Evolutionary conservation across 768 basidiomycete genomes (phyloP).

Genomic region (Panellus pusillus): DNA sequence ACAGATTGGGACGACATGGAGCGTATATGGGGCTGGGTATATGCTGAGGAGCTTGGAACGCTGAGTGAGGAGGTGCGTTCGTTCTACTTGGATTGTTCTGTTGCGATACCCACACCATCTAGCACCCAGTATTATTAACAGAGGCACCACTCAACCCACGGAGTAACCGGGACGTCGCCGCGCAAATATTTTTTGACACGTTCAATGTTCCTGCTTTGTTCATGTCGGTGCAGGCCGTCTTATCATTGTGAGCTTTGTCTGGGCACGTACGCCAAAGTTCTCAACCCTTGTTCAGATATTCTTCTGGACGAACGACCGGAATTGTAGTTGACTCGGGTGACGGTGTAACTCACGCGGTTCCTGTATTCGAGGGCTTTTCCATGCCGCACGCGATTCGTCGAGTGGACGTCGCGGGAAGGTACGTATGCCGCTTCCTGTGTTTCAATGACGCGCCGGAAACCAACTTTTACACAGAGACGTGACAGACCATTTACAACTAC

Average conservation of each 20-base stretch:
- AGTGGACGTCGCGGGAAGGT: constrained; percentile 96
- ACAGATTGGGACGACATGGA: constrained; percentile 99
- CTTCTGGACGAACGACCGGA: constrained; percentile 97
- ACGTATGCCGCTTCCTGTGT: constrained; percentile 19
- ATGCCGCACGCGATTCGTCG: constrained; percentile 98
- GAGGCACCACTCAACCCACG: constrained; percentile 98
- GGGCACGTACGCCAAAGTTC: neutral
- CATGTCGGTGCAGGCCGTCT: constrained; percentile 94
- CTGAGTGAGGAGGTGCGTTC: constrained; percentile 90
- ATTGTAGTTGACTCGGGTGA: constrained; percentile 99
- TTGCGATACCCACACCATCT: neutral
- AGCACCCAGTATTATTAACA: constrained; percentile 97
- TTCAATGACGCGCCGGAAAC: neutral
- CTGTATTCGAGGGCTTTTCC: constrained; percentile 98
- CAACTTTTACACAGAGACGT: constrained; percentile 68
- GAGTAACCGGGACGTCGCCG: constrained; percentile 92
- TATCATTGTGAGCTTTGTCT: constrained; percentile 70
- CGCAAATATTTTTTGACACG: constrained; percentile 99
- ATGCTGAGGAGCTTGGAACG: constrained; percentile 92
- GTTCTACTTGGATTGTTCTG: neutral
- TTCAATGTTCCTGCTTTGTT: constrained; percentile 99
- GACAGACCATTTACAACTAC: constrained; percentile 92
- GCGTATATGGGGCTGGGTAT: constrained; percentile 98
- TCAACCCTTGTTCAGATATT: constrained; percentile 63
- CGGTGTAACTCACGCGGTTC: constrained; percentile 97